These are phyloP conservation scores for Esteya vermicola DNA, from an alignment of 2,329 filamentous ascomycete species.

Conservation along the genomic window DNA sequence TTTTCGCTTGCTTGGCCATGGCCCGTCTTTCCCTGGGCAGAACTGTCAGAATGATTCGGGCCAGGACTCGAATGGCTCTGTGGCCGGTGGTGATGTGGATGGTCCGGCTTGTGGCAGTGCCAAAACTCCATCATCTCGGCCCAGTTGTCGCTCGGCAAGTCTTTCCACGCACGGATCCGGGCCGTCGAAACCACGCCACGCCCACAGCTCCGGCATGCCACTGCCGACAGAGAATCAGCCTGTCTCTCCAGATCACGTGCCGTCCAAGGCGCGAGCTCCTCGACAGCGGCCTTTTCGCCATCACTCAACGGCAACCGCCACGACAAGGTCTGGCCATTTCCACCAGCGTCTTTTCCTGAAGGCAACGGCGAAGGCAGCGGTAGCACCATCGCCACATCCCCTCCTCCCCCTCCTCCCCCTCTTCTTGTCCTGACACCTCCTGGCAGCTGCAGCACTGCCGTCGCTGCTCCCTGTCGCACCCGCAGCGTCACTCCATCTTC, in stretches of 20 bases:
- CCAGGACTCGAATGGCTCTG: neutral
- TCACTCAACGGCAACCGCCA: constrained; percentile 35
- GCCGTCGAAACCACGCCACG: constrained; percentile 22
- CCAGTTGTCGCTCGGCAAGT: constrained; percentile 93
- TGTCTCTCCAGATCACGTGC: constrained; percentile 30
- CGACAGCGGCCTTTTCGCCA: too few species aligned
- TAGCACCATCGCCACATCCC: too few species aligned
- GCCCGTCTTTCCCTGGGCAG: neutral
- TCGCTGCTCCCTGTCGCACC: constrained; percentile 30
- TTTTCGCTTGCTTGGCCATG: constrained; percentile 25
- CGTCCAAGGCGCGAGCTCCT: constrained; percentile 34
- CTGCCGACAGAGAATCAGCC: constrained; percentile 19
- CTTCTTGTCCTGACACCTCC: too few species aligned
- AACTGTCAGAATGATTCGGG: neutral
- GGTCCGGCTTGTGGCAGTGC: constrained; percentile 87
- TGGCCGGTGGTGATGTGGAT: too few species aligned
- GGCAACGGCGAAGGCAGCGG: too few species aligned
- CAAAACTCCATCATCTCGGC: constrained; percentile 99
- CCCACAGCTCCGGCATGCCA: constrained; percentile 29
- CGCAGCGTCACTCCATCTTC: constrained; percentile 29
- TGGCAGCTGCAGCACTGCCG: constrained; percentile 26
- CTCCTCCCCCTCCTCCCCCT: too few species aligned
- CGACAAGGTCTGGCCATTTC: too few species aligned
- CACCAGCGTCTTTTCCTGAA: too few species aligned
- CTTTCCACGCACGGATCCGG: constrained; percentile 56